Evolutionary conservation across 1,284 basidiomycete species (phyloP), one percentile per base, ranked within the genome.

Genomic region (Rhodotorula sp.): DNA sequence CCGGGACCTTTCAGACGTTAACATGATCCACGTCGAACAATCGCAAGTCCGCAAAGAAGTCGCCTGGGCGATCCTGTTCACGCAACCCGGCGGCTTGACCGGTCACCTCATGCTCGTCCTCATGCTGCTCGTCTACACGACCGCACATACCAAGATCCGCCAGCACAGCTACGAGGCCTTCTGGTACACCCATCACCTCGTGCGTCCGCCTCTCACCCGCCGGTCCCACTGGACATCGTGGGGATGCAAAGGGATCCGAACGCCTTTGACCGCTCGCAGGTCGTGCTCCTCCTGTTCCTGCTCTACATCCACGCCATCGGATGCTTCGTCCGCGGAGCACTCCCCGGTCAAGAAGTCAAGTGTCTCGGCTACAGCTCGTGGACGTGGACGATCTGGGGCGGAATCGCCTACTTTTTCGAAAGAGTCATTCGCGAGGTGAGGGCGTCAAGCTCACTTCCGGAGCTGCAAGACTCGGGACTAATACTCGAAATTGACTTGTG

Each of bases 181-280:
- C 84, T 94, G 92, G 92, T 93, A 92, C 81, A 93, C 91, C 31
- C 91, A 93, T 76, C 92, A 93, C 78, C 86, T 93, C 59, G 92
- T 74, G 31, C 49, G 91, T 15, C 91, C n/a, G n/a, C n/a, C n/a
- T n/a, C n/a, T n/a, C n/a, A n/a, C n/a, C n/a, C n/a, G n/a, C n/a
- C n/a, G n/a, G n/a, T n/a, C n/a, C n/a, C n/a, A n/a, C n/a, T n/a
- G n/a, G n/a, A n/a, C n/a, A n/a, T n/a, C n/a, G n/a, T n/a, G n/a
- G n/a, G n/a, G n/a, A n/a, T n/a, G n/a, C n/a, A n/a, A n/a, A n/a
- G n/a, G n/a, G n/a, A n/a, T n/a, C n/a, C n/a, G n/a, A n/a, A n/a
- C n/a, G n/a, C n/a, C n/a, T n/a, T 1, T 12, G 26, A 23, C 28
- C 19, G 3, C 55, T 12, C 19, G 15, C 59, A 71, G 65, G 61